Conservation (phyloP, 2,329 filamentous ascomycete species). For the Fusarium secorum region DNA sequence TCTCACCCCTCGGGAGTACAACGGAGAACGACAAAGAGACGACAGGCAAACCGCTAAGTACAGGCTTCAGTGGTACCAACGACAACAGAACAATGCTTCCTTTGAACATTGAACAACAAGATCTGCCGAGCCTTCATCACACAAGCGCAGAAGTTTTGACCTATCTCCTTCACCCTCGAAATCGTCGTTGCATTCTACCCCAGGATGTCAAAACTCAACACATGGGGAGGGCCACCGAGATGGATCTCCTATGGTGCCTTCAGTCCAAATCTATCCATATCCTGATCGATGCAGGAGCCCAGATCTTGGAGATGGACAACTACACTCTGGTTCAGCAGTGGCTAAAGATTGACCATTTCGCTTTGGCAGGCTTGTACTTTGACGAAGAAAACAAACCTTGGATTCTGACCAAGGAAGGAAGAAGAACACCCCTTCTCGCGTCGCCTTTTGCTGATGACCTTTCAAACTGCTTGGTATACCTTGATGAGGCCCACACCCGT, state of each 20-base stretch:
- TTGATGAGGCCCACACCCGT: conserved; percentile 57
- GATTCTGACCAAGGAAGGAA: conserved; percentile 30
- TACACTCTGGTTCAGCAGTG: conserved; percentile 56
- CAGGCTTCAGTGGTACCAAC: conserved; percentile 78
- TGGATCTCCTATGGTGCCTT: conserved; percentile 44
- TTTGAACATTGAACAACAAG: conserved; percentile 66
- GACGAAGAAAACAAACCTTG: conserved; percentile 32
- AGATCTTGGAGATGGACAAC: conserved; percentile 69
- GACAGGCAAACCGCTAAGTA: conserved; percentile 54
- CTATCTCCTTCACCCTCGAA: conserved; percentile 63
- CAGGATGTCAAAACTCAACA: conserved; percentile 49
- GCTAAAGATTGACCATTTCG: conserved; percentile 55
- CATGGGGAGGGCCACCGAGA: conserved; percentile 49
- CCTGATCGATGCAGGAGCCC: conserved; percentile 70
- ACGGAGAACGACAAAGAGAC: neutral
- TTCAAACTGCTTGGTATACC: conserved; percentile 55
- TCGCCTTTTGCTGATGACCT: conserved; percentile 35
- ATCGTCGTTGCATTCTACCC: conserved; percentile 53
- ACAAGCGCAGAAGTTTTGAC: conserved; percentile 71
- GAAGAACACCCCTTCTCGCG: conserved; percentile 27
- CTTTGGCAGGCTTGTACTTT: conserved; percentile 63
- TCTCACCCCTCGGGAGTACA: conserved; percentile 45
- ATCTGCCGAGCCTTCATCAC: conserved; percentile 63
- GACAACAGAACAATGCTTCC: conserved; percentile 69
- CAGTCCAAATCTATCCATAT: conserved; percentile 53